Conservation (phyloP, 192 early-diverging fungal genomes). For the Backusella tuberculispora region DNA sequence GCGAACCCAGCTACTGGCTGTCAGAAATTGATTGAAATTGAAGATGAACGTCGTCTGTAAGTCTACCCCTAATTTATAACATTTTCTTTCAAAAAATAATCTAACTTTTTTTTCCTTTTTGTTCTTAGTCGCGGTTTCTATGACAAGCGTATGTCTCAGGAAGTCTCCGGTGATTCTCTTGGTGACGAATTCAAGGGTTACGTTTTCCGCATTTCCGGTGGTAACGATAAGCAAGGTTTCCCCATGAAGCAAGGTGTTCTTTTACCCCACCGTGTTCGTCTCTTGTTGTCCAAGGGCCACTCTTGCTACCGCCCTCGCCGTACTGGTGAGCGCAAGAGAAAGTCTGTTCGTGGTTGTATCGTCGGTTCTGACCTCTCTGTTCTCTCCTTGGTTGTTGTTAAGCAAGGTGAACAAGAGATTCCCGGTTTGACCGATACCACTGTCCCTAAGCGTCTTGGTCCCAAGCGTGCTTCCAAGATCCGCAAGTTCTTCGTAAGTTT, state of each 20-base stretch:
- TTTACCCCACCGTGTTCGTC: slow-evolving; percentile 72
- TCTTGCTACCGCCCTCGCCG: slow-evolving; percentile 98
- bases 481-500: slow-evolving; percentile 93
- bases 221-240: slow-evolving; percentile 99
- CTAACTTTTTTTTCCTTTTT: neutral
- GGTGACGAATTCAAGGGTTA: slow-evolving; percentile 99
- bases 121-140: slow-evolving; percentile 88
- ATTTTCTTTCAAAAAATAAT: neutral
- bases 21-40: slow-evolving; percentile 97
- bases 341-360: slow-evolving; percentile 99
- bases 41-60: slow-evolving; percentile 94
- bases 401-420: slow-evolving; percentile 96
- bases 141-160: slow-evolving; percentile 97
- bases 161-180: slow-evolving; percentile 93
- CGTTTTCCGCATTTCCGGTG: slow-evolving; percentile 98
- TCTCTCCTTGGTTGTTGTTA: slow-evolving; percentile 92
- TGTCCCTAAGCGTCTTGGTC: slow-evolving; percentile 96
- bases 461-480: slow-evolving; percentile 99
- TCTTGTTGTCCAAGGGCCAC: slow-evolving; percentile 91
- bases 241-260: slow-evolving; percentile 99
- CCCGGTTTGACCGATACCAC: slow-evolving; percentile 93
- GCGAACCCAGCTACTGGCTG: slow-evolving; percentile 98
- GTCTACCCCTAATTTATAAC: slow-evolving; percentile 25
- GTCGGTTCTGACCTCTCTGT: slow-evolving; percentile 93
- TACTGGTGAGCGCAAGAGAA: slow-evolving; percentile 91